phyloP scores from a whole-genome alignment of 768 basidiomycete species.

The Fomitopsis serialis region DNA sequence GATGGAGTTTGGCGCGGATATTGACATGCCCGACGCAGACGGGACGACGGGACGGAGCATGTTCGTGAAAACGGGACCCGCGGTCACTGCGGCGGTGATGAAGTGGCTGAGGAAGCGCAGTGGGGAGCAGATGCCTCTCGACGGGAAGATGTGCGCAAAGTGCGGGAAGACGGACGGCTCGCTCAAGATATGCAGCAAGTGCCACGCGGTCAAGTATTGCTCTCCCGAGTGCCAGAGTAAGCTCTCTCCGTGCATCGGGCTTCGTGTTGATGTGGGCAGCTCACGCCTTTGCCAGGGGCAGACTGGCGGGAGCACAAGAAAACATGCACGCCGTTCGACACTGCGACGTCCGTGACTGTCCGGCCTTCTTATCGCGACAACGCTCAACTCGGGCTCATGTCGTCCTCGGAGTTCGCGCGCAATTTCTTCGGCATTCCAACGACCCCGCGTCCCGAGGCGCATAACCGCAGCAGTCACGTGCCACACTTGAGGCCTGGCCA shows the following conservation, averaged over 20 bases:
- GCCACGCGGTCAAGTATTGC: constrained; percentile 46
- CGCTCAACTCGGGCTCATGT: constrained; percentile 11
- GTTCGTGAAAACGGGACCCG: constrained; percentile 33
- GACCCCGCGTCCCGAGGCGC: constrained; percentile 8
- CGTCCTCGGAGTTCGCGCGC: constrained; percentile 27
- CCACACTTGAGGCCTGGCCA: constrained; percentile 16
- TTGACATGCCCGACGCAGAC: constrained; percentile 36
- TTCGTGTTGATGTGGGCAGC: constrained; percentile 1
- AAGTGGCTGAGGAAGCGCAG: constrained; percentile 43
- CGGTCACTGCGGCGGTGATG: constrained; percentile 37
- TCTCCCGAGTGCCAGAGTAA: constrained; percentile 49
- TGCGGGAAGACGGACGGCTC: constrained; percentile 26
- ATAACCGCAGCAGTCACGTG: constrained; percentile 13
- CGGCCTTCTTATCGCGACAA: constrained; percentile 42
- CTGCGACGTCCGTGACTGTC: constrained; percentile 38
- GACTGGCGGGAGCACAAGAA: constrained; percentile 47
- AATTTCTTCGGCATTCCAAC: constrained; percentile 23
- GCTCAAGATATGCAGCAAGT: constrained; percentile 39
- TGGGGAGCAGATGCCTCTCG: constrained; percentile 36
- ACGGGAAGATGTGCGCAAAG: constrained; percentile 41
- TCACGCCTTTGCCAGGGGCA: constrained; percentile 25
- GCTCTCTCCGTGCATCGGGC: neutral
- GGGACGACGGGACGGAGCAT: constrained; percentile 27
- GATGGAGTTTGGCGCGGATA: constrained; percentile 44
- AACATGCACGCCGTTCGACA: constrained; percentile 40